A percentile compares a stretch with the other conserved stretches of the same genome.
phyloP scores from a whole-genome alignment of 108 stramenopile species.

The Pseudonitzschia delicatissima region DNA sequence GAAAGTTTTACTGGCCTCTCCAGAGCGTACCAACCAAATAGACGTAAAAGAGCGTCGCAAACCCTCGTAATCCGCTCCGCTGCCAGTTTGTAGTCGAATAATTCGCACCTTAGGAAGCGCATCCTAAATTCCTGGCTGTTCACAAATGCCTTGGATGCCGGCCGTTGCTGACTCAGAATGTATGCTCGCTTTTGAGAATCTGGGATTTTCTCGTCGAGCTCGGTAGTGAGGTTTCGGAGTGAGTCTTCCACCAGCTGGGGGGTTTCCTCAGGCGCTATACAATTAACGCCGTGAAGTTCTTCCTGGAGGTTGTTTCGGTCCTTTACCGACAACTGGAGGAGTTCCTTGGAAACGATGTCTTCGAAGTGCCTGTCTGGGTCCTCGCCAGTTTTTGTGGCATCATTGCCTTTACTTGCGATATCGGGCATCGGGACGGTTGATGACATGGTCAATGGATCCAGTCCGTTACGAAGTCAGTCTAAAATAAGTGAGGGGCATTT shows the following conservation, averaged over 20 bases:
- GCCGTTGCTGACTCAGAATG: neutral
- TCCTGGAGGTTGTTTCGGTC: neutral
- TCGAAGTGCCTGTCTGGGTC: neutral
- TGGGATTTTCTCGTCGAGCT: neutral
- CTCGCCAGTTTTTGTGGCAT: neutral
- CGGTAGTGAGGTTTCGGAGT: neutral
- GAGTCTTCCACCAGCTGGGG: conserved; percentile 2
- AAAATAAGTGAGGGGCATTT: too few relatives aligned
- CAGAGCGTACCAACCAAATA: conserved; percentile 2
- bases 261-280: conserved; percentile 6
- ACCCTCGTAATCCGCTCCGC: conserved; percentile 24
- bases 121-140: conserved; percentile 24
- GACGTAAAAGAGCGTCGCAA: neutral
- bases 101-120: conserved; percentile 36
- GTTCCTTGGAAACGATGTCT: neutral
- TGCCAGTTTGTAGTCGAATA: conserved; percentile 28
- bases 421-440: too few relatives aligned
- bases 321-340: neutral
- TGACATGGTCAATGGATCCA: too few relatives aligned
- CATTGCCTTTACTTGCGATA: too few relatives aligned
- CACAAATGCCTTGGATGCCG: conserved; percentile 12
- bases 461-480: too few relatives aligned
- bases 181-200: neutral
- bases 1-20: conserved; percentile 1
- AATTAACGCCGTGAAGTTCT: conserved; percentile 1